Evolutionary conservation across 1,284 basidiomycete genomes (phyloP).

Genomic region (Cyathus olla): DNA sequence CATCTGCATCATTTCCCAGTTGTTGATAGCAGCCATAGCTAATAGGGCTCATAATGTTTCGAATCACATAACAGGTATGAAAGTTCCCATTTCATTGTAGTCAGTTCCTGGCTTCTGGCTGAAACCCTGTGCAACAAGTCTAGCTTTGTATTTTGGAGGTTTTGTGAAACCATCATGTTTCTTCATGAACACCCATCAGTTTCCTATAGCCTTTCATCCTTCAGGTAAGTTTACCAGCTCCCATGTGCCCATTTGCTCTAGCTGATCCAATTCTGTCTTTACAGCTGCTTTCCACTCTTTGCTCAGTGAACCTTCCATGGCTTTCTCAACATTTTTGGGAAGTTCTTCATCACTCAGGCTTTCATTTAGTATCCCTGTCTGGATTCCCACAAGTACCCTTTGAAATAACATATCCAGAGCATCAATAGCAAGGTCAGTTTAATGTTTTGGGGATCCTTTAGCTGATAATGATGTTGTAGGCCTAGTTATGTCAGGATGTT

Average conservation of each 20-base stretch:
- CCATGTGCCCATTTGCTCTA: slow-evolving; percentile 28
- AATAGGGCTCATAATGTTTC: slow-evolving; percentile 40
- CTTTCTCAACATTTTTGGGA: slow-evolving; percentile 5
- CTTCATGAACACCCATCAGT: slow-evolving; percentile 26
- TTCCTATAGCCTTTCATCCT: slow-evolving; percentile 18
- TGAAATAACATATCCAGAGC: too few relatives aligned
- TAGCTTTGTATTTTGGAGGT: slow-evolving; percentile 26
- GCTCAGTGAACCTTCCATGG: slow-evolving; percentile 4
- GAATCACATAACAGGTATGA: slow-evolving; percentile 43
- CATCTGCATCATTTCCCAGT: slow-evolving; percentile 6
- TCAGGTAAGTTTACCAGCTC: slow-evolving; percentile 19
- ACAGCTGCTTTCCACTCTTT: slow-evolving; percentile 27
- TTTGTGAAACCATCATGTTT: slow-evolving; percentile 20
- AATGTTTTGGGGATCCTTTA: too few relatives aligned
- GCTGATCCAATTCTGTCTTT: slow-evolving; percentile 20
- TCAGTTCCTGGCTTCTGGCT: slow-evolving; percentile 29
- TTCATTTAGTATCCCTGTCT: background rate
- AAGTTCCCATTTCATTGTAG: slow-evolving; percentile 45
- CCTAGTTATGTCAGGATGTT: too few relatives aligned
- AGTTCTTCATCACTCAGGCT: background rate
- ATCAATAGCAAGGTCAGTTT: too few relatives aligned
- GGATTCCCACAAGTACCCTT: too few relatives aligned
- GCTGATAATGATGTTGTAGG: too few relatives aligned
- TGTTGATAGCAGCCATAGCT: slow-evolving; percentile 32
- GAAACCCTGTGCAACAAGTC: slow-evolving; percentile 30